These are phyloP conservation scores for Termitomyces sp. DNA, from an alignment of 768 basidiomycete genomes.

Conservation along the genomic window DNA sequence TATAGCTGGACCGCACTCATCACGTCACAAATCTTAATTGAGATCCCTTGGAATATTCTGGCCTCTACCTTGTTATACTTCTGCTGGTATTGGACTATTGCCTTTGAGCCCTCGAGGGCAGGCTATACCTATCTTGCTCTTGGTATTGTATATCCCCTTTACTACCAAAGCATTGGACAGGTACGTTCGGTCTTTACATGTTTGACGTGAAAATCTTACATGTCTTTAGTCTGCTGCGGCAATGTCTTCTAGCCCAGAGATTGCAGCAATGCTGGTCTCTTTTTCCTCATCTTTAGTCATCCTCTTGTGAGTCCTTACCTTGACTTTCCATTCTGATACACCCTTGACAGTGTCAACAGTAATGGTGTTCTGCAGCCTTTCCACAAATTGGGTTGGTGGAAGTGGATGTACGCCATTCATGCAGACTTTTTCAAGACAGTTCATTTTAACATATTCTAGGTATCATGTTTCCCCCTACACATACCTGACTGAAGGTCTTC, in stretches of 20 bases:
- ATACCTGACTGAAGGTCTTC: constrained; percentile 48
- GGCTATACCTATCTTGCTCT: constrained; percentile 60
- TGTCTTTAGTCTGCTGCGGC: constrained; percentile 51
- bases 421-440: no score
- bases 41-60: constrained; percentile 60
- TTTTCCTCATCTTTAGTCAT: constrained; percentile 56
- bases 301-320: constrained; percentile 44
- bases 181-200: constrained; percentile 20
- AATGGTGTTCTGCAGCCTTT: constrained; percentile 65
- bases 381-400: constrained; percentile 59
- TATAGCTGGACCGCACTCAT: constrained; percentile 63
- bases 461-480: constrained; percentile 49
- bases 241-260: constrained; percentile 52
- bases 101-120: constrained; percentile 48
- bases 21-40: constrained; percentile 52
- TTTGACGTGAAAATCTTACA: constrained; percentile 7
- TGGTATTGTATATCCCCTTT: constrained; percentile 52
- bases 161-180: constrained; percentile 59
- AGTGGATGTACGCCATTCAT: constrained; percentile 57
- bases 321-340: neutral
- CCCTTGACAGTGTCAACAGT: constrained; percentile 21
- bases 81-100: constrained; percentile 72
- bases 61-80: constrained; percentile 58
- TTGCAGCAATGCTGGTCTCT: constrained; percentile 51
- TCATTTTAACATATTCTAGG: constrained; percentile 17